Evolutionary conservation across 768 basidiomycete genomes (phyloP).

Genomic region (Lanmaoa pseudosensibilis): DNA sequence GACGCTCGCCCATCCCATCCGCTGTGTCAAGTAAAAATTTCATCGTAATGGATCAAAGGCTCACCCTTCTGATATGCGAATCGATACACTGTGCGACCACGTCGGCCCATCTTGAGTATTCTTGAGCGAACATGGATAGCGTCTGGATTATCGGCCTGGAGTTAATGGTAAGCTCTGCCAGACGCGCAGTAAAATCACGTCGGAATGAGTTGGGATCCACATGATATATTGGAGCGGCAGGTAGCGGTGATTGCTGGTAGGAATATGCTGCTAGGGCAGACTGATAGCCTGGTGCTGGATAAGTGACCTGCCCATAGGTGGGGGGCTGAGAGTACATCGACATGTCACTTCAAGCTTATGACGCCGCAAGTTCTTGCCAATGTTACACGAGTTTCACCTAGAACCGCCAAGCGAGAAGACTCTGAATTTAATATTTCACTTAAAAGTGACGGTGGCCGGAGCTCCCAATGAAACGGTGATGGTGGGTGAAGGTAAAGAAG

Average conservation of each 20-base stretch:
- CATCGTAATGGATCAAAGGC: conserved; percentile 39
- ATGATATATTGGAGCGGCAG: conserved; percentile 43
- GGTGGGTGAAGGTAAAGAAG: conserved; percentile 48
- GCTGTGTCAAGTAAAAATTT: conserved; percentile 26
- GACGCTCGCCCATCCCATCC: conserved; percentile 29
- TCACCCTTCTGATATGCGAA: conserved; percentile 85
- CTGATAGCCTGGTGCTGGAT: conserved; percentile 49
- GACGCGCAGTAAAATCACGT: conserved; percentile 71
- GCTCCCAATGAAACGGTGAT: conserved; percentile 42
- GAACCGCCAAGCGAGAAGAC: conserved; percentile 30
- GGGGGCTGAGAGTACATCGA: conserved; percentile 64
- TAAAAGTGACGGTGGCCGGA: conserved; percentile 44
- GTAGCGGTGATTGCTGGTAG: conserved; percentile 47
- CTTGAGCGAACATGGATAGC: conserved; percentile 89
- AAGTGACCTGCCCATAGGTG: conserved; percentile 57
- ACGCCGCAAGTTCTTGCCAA: conserved; percentile 31
- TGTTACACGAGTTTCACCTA: conserved; percentile 36
- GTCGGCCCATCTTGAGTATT: conserved; percentile 74
- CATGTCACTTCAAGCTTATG: conserved; percentile 49
- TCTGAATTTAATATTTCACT: conserved; percentile 50
- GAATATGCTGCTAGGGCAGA: conserved; percentile 45
- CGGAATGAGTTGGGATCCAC: conserved; percentile 73
- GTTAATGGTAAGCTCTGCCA: conserved; percentile 86
- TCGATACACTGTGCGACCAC: conserved; percentile 83
- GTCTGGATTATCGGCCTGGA: conserved; percentile 93